Evolutionary conservation across 768 basidiomycete species (phyloP).

Genomic region (Ephemerocybe angulata): DNA sequence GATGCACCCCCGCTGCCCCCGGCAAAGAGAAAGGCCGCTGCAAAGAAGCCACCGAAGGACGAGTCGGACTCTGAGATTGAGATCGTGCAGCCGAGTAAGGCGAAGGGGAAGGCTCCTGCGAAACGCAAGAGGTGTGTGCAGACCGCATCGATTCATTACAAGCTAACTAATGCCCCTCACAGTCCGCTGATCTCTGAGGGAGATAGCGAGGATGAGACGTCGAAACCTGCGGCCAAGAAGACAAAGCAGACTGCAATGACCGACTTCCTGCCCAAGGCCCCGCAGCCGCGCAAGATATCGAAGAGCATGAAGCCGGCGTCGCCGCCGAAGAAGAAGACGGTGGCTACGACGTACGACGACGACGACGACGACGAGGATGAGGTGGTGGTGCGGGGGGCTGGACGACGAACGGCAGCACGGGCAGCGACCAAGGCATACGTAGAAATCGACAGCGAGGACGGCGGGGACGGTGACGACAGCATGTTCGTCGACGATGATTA

Average conservation of each 20-base stretch:
- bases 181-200: slow-evolving; percentile 7
- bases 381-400: slow-evolving; percentile 40
- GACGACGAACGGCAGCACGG: slow-evolving; percentile 49
- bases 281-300: slow-evolving; percentile 43
- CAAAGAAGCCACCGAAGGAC: slow-evolving; percentile 26
- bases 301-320: slow-evolving; percentile 59
- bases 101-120: slow-evolving; percentile 22
- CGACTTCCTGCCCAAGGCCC: slow-evolving; percentile 57
- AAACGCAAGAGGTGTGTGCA: slow-evolving; percentile 69
- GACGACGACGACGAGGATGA: slow-evolving; percentile 49
- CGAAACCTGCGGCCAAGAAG: slow-evolving; percentile 54
- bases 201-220: slow-evolving; percentile 31
- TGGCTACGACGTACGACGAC: slow-evolving; percentile 37
- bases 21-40: slow-evolving; percentile 16
- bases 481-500: slow-evolving; percentile 42
- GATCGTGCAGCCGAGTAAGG: slow-evolving; percentile 22
- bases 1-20: slow-evolving; percentile 3
- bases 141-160: slow-evolving; percentile 31
- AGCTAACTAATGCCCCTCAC: neutral
- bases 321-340: slow-evolving; percentile 48
- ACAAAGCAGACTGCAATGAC: slow-evolving; percentile 41
- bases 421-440: slow-evolving; percentile 58
- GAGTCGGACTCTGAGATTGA: slow-evolving; percentile 40
- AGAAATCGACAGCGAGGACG: slow-evolving; percentile 51
- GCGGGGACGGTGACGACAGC: slow-evolving; percentile 40